These are phyloP conservation scores for Clonostachys sp. DNA, from an alignment of 2,329 filamentous ascomycete species.

Conservation along the genomic window DNA sequence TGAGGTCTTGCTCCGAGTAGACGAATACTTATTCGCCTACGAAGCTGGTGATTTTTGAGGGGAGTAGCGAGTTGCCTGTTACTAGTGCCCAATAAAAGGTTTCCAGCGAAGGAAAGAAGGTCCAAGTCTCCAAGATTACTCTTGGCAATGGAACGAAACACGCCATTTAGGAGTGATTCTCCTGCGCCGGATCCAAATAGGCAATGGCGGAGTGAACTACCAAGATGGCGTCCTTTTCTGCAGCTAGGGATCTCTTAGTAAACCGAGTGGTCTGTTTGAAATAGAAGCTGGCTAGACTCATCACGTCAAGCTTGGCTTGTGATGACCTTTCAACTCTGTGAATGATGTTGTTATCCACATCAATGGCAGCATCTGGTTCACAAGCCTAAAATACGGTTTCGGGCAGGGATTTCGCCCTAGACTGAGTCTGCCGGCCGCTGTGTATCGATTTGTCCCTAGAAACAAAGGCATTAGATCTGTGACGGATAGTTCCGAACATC, in stretches of 20 bases:
- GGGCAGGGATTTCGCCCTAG: slow-evolving; percentile 38
- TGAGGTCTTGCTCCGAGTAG: slow-evolving; percentile 28
- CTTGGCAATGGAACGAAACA: too few relatives aligned
- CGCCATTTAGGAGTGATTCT: too few relatives aligned
- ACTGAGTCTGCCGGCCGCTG: slow-evolving; percentile 36
- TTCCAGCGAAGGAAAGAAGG: too few relatives aligned
- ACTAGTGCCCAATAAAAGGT: slow-evolving; percentile 24
- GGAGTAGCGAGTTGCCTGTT: slow-evolving; percentile 19
- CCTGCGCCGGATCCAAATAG: slow-evolving; percentile 20
- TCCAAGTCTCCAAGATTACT: too few relatives aligned
- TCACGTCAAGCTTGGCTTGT: slow-evolving; percentile 16
- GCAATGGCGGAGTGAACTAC: slow-evolving; percentile 45
- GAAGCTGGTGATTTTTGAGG: slow-evolving; percentile 33
- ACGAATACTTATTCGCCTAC: slow-evolving; percentile 39
- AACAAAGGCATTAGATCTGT: slow-evolving; percentile 31
- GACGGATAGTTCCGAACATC: slow-evolving; percentile 40
- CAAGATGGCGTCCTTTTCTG: slow-evolving; percentile 31
- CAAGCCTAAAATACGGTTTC: slow-evolving; percentile 41
- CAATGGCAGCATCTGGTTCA: slow-evolving; percentile 43
- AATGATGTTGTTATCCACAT: slow-evolving; percentile 39
- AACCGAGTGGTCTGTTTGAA: slow-evolving; percentile 18
- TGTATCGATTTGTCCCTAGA: slow-evolving; percentile 38
- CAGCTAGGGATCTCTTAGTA: slow-evolving; percentile 24
- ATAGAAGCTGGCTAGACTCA: slow-evolving; percentile 24
- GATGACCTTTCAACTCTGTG: slow-evolving; percentile 38